Conservation (phyloP, 2,329 filamentous ascomycete genomes). For the Daldinia sp. region DNA sequence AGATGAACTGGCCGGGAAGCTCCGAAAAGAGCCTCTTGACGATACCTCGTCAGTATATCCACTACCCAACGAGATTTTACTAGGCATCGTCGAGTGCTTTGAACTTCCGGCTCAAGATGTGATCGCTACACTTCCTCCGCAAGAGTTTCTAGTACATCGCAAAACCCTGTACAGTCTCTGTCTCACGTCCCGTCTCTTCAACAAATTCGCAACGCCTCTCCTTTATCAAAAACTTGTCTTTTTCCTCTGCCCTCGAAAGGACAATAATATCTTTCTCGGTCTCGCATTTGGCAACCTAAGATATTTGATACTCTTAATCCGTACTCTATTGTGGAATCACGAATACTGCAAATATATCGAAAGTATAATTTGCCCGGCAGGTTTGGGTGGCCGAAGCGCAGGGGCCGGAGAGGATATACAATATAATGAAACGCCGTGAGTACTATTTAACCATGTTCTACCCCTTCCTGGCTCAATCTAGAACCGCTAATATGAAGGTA, state of each 20-base stretch:
- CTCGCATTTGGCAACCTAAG: background rate
- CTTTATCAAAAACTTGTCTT: constrained; percentile 33
- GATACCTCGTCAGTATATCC: background rate
- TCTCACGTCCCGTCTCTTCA: constrained; percentile 3
- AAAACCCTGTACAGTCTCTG: constrained; percentile 24
- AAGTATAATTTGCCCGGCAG: constrained; percentile 20
- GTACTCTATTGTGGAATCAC: constrained; percentile 18
- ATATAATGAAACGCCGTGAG: background rate
- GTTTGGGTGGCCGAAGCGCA: background rate
- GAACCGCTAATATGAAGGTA: background rate
- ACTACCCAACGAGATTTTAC: constrained; percentile 21
- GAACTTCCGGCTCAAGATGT: constrained; percentile 15
- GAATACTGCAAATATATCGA: constrained; percentile 17
- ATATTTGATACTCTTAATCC: constrained; percentile 20
- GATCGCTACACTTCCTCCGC: background rate
- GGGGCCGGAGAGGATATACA: background rate
- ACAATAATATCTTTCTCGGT: constrained; percentile 6
- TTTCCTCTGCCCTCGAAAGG: background rate
- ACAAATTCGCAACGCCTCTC: constrained; percentile 12
- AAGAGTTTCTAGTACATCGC: constrained; percentile 3
- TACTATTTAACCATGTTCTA: background rate
- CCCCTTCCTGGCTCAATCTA: background rate
- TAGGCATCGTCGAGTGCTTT: constrained; percentile 1
- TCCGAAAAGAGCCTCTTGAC: background rate
- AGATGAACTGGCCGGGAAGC: background rate